phyloP scores from a whole-genome alignment of 1,139 yeast species.

The Taphrina pruni region DNA sequence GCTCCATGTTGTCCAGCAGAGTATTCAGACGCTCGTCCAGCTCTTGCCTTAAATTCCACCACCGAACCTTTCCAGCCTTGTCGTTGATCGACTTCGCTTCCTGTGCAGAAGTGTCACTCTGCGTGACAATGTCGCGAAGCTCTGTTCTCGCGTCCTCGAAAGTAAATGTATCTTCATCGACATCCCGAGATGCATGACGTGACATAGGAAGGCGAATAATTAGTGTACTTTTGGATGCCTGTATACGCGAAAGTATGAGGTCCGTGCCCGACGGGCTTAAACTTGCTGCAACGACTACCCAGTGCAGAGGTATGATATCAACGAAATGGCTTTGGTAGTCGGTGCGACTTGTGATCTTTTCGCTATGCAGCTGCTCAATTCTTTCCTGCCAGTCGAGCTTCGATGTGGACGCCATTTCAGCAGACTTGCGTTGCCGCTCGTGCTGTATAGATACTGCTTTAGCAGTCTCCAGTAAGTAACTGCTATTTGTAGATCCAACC shows the following conservation, averaged over 20 bases:
- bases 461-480: slow-evolving; percentile 29
- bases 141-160: slow-evolving; percentile 59
- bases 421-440: slow-evolving; percentile 9
- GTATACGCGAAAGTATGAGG: slow-evolving; percentile 61
- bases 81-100: slow-evolving; percentile 55
- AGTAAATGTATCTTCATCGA: slow-evolving; percentile 55
- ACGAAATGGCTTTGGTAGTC: slow-evolving; percentile 46
- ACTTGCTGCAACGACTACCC: slow-evolving; percentile 70
- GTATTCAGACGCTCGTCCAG: slow-evolving; percentile 64
- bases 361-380: not conserved
- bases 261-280: slow-evolving; percentile 65
- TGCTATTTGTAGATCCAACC: slow-evolving; percentile 2
- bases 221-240: slow-evolving; percentile 54
- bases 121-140: slow-evolving; percentile 60
- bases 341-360: slow-evolving; percentile 46
- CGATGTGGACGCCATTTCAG: not conserved
- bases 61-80: slow-evolving; percentile 65
- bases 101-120: slow-evolving; percentile 67
- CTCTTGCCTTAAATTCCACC: slow-evolving; percentile 78
- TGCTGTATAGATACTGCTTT: slow-evolving; percentile 4
- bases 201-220: slow-evolving; percentile 66
- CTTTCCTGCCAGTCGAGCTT: slow-evolving; percentile 4
- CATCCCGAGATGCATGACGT: slow-evolving; percentile 59
- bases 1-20: slow-evolving; percentile 66
- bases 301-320: slow-evolving; percentile 56